Base-by-base conservation (phyloP, 2,329 filamentous ascomycete species). In the Ustulina deusta region DNA sequence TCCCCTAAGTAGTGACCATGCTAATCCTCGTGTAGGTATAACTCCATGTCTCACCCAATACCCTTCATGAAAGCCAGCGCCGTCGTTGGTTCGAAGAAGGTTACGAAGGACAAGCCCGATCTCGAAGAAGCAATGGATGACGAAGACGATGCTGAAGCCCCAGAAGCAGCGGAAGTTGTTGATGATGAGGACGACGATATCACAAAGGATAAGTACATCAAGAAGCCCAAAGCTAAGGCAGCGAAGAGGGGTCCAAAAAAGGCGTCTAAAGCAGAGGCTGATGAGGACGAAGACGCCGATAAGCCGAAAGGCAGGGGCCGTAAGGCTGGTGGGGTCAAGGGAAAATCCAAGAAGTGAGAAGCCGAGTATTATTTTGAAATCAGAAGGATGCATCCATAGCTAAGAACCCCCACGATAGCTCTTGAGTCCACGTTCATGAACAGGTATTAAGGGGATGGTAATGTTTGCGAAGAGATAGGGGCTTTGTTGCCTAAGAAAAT, bases 91-190 rank as follows among this genome's bases (percentile, higher is more conserved):
- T 89, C 93, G 4, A 93, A 93, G 83, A 91, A 90, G 74, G 82
- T 85, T 46, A 83, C 88, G 29, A 89, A 89, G 79, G 93, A 95
- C 55, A 92, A 91, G 69, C 97, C 96, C 0, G 96, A 99, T 81
- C 86, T 99, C 36, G 96, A 99, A 81, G 96, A 99, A 80, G 96
- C 94, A 1, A 91, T 99, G 61, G 94, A 98, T 56, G 95, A 97
- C 73, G 94, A 93, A 5, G 95, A 97, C 52, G 92, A 90, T 22
- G 90, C 85, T n/a, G 89, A 90, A 38, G 82, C 84, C 32, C 81
- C 88, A 0, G 86, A 87, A 40, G 78, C 83, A 2, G 86, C 82
- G 1, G 87, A 89, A 48, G 88, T 85, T 1, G 90, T 90, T 0
- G 91, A 93, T 3, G 91, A 92, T 0, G 91, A 93, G 13, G 92